A percentile compares a stretch with the other conserved stretches of the same genome.
Conservation (phyloP, 768 basidiomycete species). For the Phylloporus arenicola region DNA sequence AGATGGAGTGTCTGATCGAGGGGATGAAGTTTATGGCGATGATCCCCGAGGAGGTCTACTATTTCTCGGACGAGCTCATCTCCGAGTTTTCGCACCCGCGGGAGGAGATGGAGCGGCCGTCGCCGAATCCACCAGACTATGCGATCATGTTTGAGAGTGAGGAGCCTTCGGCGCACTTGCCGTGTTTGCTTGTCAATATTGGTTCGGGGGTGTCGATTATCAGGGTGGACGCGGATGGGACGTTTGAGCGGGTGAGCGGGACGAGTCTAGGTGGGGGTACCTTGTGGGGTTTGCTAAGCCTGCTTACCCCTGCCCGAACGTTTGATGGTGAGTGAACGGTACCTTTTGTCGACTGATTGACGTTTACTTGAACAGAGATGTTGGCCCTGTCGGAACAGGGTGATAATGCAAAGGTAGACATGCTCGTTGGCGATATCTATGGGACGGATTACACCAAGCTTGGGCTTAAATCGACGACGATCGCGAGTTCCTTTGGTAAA, state of each 20-base stretch:
- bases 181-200: constrained; percentile 96
- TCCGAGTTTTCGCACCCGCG: constrained; percentile 48
- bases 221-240: constrained; percentile 93
- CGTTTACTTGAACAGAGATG: constrained; percentile 67
- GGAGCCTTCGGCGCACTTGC: constrained; percentile 79
- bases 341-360: background rate
- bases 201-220: constrained; percentile 97
- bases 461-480: constrained; percentile 95
- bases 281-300: constrained; percentile 89
- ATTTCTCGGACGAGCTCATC: constrained; percentile 96
- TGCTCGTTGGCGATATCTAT: constrained; percentile 99
- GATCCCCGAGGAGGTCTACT: constrained; percentile 97
- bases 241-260: constrained; percentile 93
- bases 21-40: constrained; percentile 94
- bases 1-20: constrained; percentile 98
- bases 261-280: constrained; percentile 97
- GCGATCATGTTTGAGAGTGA: constrained; percentile 82
- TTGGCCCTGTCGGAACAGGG: constrained; percentile 88
- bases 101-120: constrained; percentile 66
- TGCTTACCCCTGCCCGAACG: constrained; percentile 89
- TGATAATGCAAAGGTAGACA: constrained; percentile 91
- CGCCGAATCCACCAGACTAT: constrained; percentile 85
- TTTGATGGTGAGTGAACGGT: constrained; percentile 81
- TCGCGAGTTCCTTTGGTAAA: constrained; percentile 97
- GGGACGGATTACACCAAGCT: constrained; percentile 95